phyloP scores from a whole-genome alignment of 805 yeast genomes.

The Metschnikowia bowlesiae region DNA sequence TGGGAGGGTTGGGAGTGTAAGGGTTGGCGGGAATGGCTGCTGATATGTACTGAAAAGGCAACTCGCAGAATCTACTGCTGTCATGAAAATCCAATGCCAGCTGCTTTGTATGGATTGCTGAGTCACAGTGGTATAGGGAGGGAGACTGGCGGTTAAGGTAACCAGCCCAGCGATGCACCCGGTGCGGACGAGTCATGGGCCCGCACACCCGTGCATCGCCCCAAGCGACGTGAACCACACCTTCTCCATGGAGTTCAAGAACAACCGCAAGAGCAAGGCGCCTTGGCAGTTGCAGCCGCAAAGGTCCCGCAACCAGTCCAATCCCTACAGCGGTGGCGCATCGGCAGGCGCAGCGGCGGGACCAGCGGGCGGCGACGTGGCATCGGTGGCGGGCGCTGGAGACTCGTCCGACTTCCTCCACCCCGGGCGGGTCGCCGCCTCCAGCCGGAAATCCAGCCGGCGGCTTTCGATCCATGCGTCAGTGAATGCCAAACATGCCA shows the following conservation, averaged over 20 bases:
- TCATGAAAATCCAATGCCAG: no score
- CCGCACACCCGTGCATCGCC: constrained; percentile 1
- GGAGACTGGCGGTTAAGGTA: no score
- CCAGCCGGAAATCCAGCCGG: constrained; percentile 12
- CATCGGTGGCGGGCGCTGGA: background rate
- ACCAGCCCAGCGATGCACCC: no score
- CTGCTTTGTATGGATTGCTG: no score
- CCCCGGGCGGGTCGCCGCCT: constrained; percentile 10
- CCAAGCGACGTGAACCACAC: background rate
- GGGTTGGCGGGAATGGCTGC: no score
- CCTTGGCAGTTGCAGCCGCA: constrained; percentile 33
- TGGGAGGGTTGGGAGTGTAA: no score
- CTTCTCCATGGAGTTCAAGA: constrained; percentile 27
- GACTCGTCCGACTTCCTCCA: constrained; percentile 4
- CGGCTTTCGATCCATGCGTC: constrained; percentile 19
- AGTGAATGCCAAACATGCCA: constrained; percentile 9
- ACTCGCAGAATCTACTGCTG: no score
- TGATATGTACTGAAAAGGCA: no score
- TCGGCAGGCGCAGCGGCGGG: no score
- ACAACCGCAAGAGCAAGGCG: constrained; percentile 40
- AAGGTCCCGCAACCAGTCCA: constrained; percentile 5
- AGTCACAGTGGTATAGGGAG: no score
- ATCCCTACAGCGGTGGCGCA: constrained; percentile 10
- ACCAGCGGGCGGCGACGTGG: background rate
- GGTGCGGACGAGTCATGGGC: background rate